Percentiles rank a stretch among this genome's conserved stretches.
These are phyloP conservation scores for Penicillium maclennaniae DNA, from an alignment of 495 filamentous ascomycete species.

Conservation along the genomic window DNA sequence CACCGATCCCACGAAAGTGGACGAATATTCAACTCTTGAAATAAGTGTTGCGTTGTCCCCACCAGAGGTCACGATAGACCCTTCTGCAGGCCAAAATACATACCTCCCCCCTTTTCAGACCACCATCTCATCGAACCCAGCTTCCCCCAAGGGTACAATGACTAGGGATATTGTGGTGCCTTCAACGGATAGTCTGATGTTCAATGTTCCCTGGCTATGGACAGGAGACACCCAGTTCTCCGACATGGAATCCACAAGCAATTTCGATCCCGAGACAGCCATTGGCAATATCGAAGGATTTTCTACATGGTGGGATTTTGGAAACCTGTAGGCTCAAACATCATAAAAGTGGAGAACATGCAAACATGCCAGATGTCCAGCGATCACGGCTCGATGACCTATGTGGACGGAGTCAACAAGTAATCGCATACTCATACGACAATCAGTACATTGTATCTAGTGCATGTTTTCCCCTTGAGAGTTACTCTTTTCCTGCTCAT, in stretches of 20 bases:
- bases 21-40: conserved; percentile 29
- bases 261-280: conserved; percentile 29
- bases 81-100: conserved; percentile 38
- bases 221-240: conserved; percentile 38
- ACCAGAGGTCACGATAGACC: conserved; percentile 42
- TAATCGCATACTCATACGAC: no score
- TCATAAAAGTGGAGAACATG: no score
- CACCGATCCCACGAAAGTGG: conserved; percentile 17
- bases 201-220: conserved; percentile 47
- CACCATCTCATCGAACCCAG: conserved; percentile 18
- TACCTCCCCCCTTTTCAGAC: conserved; percentile 33
- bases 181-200: conserved; percentile 41
- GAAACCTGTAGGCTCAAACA: conserved; percentile 31
- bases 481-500: no score
- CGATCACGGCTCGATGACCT: no score
- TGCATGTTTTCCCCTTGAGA: no score
- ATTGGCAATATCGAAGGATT: conserved; percentile 36
- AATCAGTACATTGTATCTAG: no score
- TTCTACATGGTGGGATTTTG: conserved; percentile 46
- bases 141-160: conserved; percentile 15
- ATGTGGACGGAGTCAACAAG: no score
- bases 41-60: conserved; percentile 41
- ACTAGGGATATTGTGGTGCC: conserved; percentile 32
- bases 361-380: no score
- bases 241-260: conserved; percentile 38